Evolutionary conservation across 495 filamentous ascomycete genomes (phyloP), one percentile per base, ranked within the genome.

Genomic region (Neurospora sp.): DNA sequence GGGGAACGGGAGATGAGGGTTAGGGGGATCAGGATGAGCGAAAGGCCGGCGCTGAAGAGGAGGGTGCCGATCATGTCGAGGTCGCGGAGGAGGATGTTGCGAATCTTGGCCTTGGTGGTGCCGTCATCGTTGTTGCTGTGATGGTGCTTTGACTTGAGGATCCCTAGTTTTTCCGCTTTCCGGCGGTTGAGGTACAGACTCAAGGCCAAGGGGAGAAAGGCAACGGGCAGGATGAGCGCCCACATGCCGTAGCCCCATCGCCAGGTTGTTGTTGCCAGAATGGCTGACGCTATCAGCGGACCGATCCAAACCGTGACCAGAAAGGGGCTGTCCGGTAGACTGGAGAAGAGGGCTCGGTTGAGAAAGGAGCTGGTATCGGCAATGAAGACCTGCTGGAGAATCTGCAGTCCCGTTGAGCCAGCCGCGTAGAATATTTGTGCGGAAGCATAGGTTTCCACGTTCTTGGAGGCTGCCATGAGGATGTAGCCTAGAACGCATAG

Each of bases 11-110:
- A 84, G 47, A 82, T 79, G 44, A 93, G 79, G 68, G 84, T 89
- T 71, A 92, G 84, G 1, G 90, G 90, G 22, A 92, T 84, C 35
- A 93, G 86, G 77, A 93, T 84, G 10, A 92, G 83, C 10, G 87
- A 79, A 71, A 91, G 86, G 20, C 86, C 88, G 18, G 82, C 85
- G 74, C 83, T 84, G 38, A 91, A 74, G 10, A 92, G 77, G 10
- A 89, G 35, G 4, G 88, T 83, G 68, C 90, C 90, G 44, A 88
- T 72, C 42, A 76, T 75, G 76, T 92, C 90, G 71, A 92, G 89
- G 70, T 91, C 85, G 70, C 84, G 78, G 73, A 83, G 77, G 74
- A 91, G 87, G 27, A 65, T 65, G 53, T 35, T 35, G 74, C 87
- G 81, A 45, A 77, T 75, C 65, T 85, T 41, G 1, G 70, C 41